Evolutionary conservation across 2,329 filamentous ascomycete genomes (phyloP), one percentile per base, ranked within the genome.

Genomic region (Metarhizium anisopliae): DNA sequence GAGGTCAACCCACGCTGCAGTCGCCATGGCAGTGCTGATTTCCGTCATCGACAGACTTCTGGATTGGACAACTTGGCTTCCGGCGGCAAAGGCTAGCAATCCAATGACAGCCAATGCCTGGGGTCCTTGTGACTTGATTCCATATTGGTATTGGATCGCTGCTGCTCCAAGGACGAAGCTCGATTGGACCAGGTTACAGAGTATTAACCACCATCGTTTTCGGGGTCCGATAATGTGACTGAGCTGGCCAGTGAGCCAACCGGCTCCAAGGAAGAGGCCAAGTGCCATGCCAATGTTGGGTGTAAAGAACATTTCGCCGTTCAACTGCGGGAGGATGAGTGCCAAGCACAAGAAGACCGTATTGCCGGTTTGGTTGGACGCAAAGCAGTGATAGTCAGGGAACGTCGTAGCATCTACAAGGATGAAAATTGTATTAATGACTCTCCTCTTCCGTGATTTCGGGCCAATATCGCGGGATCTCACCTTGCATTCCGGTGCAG

Each of bases 351-450:
- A 72, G 61, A 86, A 79, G 51, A 85, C 77, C 2, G 82, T 84
- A 68, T 85, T 86, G 57, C 83, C 83, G 0, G 83, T 86, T 63
- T 86, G 82, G 66, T 85, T 85, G 35, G 81, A 84, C 14, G 80
- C 79, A 66, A 85, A 84, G 64, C 80, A 83, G 67, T 78, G 76
- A 66, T 80, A 85, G 63, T 83, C 80, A 25, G 79, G 79, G 63
- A 83, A 85, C 2, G 81, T 77, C 20, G 80, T 76, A 51, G 81
- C 80, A 68, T 85, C 80, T 75, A 36, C 1, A 16, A 38, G 16
- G 43, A 45, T 8, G 8, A 53, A 3, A 6, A 11, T 4, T 4
- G 20, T 35, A 47, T 57, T 29, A 57, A 29, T 35, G 29, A 54
- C 29, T 14, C 20, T 11, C 14, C 36, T 32, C 6, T 29, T 16